Base-by-base conservation (phyloP, 2,329 filamentous ascomycete species). In the Colletotrichum chlorophyti region DNA sequence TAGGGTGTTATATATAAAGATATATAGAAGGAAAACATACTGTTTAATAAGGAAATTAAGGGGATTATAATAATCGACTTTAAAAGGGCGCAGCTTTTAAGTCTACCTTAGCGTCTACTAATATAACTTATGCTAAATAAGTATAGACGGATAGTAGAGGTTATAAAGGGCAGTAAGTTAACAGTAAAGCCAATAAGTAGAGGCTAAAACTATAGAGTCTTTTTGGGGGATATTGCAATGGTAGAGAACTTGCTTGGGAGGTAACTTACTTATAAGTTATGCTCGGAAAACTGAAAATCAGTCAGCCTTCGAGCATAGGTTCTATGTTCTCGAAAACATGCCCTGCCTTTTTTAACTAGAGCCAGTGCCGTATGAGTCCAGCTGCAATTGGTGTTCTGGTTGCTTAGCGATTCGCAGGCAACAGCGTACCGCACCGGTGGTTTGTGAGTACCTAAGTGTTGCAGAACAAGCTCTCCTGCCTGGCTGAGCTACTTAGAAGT, bases 1-100 rank as follows among this genome's bases (percentile, higher is more conserved):
- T 17, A 60, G 31, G 66, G 70, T 1, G 64, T 72, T n/a, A 46
- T 66, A 2, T 65, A 73, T 38, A 58, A 57, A 6, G 69, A 73
- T 46, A 48, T 69, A 4, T 53, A 63, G 17, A 3, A 10, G 10
- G 40, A 46, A 19, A 73, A 74, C 45, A 65, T 72, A 38, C 42
- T 74, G 31, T 61, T 63, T 2, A 67, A 70, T 50, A 23, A 26
- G 1, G 62, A 67, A 57, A 66, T 63, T 1, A 52, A 58, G 5
- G 27, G 62, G 12, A 53, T 72, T 11, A 69, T 73, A 55, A 55
- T 73, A 1, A 69, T 72, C 23, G 66, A 73, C 58, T 73, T 74
- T 59, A 64, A 73, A 50, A 58, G 66, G 31, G 63, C 68, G 17
- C 35, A 45, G n/a, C 52, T 70, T n/a, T 26, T 68, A 8, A 42